Evolutionary conservation across 2,329 filamentous ascomycete species (phyloP).

Genomic region (Colletotrichum nymphaeae): DNA sequence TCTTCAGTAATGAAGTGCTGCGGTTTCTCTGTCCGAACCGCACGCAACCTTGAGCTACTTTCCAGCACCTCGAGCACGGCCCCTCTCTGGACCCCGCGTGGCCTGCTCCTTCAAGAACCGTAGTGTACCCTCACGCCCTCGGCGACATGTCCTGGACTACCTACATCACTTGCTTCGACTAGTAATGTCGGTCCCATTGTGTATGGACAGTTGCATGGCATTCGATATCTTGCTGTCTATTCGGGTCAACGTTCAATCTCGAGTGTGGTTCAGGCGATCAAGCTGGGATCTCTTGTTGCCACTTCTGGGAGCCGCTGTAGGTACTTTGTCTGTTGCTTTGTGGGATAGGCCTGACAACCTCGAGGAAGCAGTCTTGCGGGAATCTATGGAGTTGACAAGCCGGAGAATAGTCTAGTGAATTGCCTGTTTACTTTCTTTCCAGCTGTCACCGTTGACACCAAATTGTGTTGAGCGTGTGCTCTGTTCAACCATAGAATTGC

Average conservation of each 20-base stretch:
- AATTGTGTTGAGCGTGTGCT: neutral
- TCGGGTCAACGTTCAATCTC: no score
- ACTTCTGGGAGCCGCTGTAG: no score
- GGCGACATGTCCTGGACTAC: neutral
- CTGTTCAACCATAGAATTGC: neutral
- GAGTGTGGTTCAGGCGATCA: no score
- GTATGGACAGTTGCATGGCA: no score
- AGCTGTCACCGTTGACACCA: neutral
- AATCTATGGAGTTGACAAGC: neutral
- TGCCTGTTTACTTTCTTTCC: neutral
- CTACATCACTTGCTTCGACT: neutral
- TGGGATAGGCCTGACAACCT: neutral
- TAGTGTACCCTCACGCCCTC: neutral
- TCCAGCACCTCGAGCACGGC: constrained; percentile 5
- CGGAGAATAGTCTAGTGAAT: neutral
- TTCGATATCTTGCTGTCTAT: no score
- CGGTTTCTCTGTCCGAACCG: neutral
- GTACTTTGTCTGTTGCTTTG: no score
- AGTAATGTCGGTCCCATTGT: no score
- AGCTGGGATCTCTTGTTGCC: no score
- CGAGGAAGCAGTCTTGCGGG: neutral
- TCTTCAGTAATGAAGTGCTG: no score
- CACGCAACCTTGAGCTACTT: neutral
- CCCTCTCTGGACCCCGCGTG: neutral
- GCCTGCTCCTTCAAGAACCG: neutral